Conservation (phyloP, 1,284 basidiomycete genomes). For the Naganishia liquefaciens region DNA sequence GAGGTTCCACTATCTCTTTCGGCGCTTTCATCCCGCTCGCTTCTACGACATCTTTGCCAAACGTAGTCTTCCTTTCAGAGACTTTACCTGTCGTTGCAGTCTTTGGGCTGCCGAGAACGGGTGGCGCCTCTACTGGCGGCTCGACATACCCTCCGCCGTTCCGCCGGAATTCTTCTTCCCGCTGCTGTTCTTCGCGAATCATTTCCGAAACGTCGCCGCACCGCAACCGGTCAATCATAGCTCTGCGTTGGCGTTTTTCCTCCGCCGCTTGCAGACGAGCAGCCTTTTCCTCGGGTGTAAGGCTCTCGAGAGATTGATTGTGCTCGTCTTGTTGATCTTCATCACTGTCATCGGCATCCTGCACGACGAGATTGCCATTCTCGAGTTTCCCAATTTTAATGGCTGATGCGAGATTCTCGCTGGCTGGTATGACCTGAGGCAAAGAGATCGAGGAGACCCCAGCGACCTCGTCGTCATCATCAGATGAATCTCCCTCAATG, state of each 20-base stretch:
- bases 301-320: background rate
- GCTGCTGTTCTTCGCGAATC: slow-evolving; percentile 28
- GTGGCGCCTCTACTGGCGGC: slow-evolving; percentile 2
- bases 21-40: background rate
- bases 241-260: slow-evolving; percentile 15
- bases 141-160: slow-evolving; percentile 20
- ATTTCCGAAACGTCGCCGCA: slow-evolving; percentile 26
- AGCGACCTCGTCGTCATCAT: background rate
- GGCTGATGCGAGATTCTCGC: slow-evolving; percentile 24
- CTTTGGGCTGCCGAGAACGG: background rate
- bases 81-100: background rate
- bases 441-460: slow-evolving; percentile 27
- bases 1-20: background rate
- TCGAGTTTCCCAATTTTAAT: slow-evolving; percentile 34
- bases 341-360: slow-evolving; percentile 29
- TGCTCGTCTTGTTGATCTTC: slow-evolving; percentile 13
- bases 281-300: background rate
- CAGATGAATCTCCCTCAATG: slow-evolving; percentile 17
- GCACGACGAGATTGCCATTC: slow-evolving; percentile 32
- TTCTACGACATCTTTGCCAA: background rate
- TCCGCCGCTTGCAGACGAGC: slow-evolving; percentile 4
- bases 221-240: slow-evolving; percentile 25
- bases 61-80: background rate
- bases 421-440: slow-evolving; percentile 28
- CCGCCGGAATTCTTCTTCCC: slow-evolving; percentile 11